phyloP scores from a whole-genome alignment of 2,329 filamentous ascomycete species.

The Ophidiomyces ophidiicola region DNA sequence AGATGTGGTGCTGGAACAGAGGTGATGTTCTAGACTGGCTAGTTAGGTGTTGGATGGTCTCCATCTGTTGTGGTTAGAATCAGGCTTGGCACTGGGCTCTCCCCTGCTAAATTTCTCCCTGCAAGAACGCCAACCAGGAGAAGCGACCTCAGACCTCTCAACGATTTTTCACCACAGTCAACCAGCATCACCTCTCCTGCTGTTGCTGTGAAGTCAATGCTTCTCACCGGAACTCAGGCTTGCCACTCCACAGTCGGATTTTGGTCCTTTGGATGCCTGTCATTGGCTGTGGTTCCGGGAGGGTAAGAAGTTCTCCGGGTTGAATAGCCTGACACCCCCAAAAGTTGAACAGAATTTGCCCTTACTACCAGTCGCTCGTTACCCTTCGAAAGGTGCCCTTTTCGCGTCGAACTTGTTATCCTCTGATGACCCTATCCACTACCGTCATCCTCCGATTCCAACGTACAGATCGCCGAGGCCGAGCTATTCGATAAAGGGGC shows the following conservation, averaged over 20 bases:
- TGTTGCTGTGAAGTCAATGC: constrained; percentile 3
- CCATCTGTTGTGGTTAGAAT: constrained; percentile 12
- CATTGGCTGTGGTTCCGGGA: neutral
- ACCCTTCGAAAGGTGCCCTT: neutral
- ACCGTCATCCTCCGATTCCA: neutral
- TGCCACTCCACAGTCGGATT: constrained; percentile 4
- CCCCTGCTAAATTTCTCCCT: neutral
- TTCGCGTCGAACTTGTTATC: neutral
- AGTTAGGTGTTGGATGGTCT: constrained; percentile 3
- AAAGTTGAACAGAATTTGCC: neutral
- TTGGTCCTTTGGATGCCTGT: constrained; percentile 9
- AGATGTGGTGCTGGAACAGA: too few species aligned
- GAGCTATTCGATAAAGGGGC: constrained; percentile 5
- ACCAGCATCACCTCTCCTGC: constrained; percentile 1
- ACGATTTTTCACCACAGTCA: constrained; percentile 1
- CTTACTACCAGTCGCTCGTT: constrained; percentile 9
- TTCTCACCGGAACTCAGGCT: neutral
- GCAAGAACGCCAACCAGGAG: constrained; percentile 1
- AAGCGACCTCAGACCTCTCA: constrained; percentile 4
- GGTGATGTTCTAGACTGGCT: too few species aligned
- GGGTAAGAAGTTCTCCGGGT: neutral
- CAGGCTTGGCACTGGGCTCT: constrained; percentile 9
- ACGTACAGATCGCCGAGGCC: neutral
- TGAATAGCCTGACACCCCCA: neutral
- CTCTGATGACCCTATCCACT: neutral